These are phyloP conservation scores for Zea mays DNA, from an alignment of 176 grass and related monocot species.

Conservation along the genomic window DNA sequence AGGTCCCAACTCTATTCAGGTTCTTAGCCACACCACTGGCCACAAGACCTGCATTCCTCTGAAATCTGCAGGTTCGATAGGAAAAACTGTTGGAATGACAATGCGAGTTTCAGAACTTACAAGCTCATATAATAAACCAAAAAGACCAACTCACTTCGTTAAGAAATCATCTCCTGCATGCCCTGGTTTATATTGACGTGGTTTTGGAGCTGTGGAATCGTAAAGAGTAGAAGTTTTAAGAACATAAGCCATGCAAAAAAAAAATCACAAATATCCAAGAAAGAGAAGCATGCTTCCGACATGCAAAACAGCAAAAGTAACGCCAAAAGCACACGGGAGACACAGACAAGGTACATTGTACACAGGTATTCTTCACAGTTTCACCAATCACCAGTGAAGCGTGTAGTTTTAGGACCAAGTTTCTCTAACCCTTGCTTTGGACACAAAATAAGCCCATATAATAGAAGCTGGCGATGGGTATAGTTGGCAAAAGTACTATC, in stretches of 20 bases:
- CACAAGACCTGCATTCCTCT: constrained; percentile 75
- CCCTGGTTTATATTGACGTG: constrained; percentile 44
- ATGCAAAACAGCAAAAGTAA: background rate
- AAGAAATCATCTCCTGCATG: constrained; percentile 59
- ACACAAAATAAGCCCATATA: background rate
- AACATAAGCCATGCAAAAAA: background rate
- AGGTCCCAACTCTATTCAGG: constrained; percentile 74
- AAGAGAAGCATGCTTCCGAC: no score
- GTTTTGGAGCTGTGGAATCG: constrained; percentile 45
- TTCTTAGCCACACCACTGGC: constrained; percentile 77
- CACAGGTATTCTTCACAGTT: constrained; percentile 1
- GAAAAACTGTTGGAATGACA: background rate
- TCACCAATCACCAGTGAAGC: background rate
- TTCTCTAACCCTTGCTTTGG: background rate
- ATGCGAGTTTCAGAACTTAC: constrained; percentile 14
- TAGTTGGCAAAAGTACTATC: background rate
- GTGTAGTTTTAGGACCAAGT: background rate
- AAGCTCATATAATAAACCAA: constrained; percentile 15
- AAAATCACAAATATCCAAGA: no score
- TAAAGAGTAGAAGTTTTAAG: constrained; percentile 23
- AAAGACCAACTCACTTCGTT: constrained; percentile 56
- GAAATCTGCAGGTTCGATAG: constrained; percentile 61
- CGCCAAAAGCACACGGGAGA: constrained; percentile 1
- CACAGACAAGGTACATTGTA: background rate
- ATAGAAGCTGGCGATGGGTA: background rate